Percentiles rank a stretch among this genome's conserved stretches.
Conservation (phyloP, 2,329 filamentous ascomycete genomes). For the Clonostachys rosea region DNA sequence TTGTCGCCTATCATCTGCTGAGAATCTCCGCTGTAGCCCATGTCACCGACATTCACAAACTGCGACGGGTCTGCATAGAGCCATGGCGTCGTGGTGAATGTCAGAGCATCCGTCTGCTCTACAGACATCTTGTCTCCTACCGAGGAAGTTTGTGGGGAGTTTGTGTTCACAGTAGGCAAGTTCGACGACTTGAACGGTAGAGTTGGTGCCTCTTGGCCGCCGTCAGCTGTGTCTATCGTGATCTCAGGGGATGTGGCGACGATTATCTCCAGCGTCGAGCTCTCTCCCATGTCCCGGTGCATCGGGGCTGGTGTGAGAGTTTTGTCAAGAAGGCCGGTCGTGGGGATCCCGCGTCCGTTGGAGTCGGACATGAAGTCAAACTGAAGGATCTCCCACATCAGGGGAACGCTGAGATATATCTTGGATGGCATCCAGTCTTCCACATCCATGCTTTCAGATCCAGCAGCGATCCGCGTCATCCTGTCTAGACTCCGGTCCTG, state of each 20-base stretch:
- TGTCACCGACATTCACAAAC: slow-evolving; percentile 27
- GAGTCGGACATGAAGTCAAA: slow-evolving; percentile 34
- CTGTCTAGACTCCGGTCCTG: slow-evolving; percentile 41
- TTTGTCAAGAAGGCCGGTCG: slow-evolving; percentile 31
- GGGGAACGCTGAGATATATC: slow-evolving; percentile 44
- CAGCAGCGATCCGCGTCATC: slow-evolving; percentile 43
- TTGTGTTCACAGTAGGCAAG: slow-evolving; percentile 5
- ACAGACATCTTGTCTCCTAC: slow-evolving; percentile 17
- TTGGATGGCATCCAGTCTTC: slow-evolving; percentile 48
- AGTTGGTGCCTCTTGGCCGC: slow-evolving; percentile 42
- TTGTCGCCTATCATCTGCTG: neutral
- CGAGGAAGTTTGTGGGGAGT: slow-evolving; percentile 10
- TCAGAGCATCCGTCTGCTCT: slow-evolving; percentile 26
- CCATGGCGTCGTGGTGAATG: slow-evolving; percentile 35
- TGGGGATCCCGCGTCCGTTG: slow-evolving; percentile 19
- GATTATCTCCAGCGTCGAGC: slow-evolving; percentile 38
- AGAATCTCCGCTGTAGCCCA: slow-evolving; percentile 10
- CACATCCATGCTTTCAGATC: slow-evolving; percentile 38
- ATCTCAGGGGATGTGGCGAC: slow-evolving; percentile 46
- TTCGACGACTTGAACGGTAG: slow-evolving; percentile 22
- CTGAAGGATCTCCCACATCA: slow-evolving; percentile 49
- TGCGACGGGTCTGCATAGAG: slow-evolving; percentile 34
- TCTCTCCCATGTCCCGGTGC: slow-evolving; percentile 24
- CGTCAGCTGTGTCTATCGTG: slow-evolving; percentile 44
- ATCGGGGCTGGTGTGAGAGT: slow-evolving; percentile 26